Percentiles rank a stretch among this genome's conserved stretches.
phyloP scores from a whole-genome alignment of 306 rosid genomes.

The Cyamopsis tetragonoloba region DNA sequence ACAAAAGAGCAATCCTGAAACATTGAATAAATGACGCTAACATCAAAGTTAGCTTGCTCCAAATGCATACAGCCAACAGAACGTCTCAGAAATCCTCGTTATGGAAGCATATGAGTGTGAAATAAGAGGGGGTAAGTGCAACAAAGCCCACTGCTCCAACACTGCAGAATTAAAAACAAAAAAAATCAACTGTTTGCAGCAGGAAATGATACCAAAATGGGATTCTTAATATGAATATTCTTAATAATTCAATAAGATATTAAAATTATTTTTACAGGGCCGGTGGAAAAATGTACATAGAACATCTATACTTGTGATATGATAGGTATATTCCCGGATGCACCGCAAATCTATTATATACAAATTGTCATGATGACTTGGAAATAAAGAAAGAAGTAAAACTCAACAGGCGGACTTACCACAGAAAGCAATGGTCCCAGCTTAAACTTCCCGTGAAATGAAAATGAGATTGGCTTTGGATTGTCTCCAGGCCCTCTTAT shows the following conservation, averaged over 20 bases:
- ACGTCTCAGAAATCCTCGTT: background rate
- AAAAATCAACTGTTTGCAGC: constrained; percentile 12
- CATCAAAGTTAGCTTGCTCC: constrained; percentile 6
- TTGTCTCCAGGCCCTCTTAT: constrained; percentile 93
- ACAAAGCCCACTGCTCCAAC: constrained; percentile 97
- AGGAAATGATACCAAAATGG: background rate
- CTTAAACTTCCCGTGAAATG: constrained; percentile 80
- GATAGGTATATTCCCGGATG: background rate
- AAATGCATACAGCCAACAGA: background rate
- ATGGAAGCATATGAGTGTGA: constrained; percentile 66
- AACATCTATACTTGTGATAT: background rate
- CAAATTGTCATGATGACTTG: background rate
- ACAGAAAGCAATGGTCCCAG: constrained; percentile 94
- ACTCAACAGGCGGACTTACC: constrained; percentile 44
- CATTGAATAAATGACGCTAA: background rate
- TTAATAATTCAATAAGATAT: background rate
- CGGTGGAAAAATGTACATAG: background rate
- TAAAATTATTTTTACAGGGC: background rate
- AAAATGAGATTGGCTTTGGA: constrained; percentile 73
- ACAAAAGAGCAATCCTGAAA: background rate
- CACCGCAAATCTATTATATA: background rate
- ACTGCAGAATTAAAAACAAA: constrained; percentile 44
- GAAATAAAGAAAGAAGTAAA: background rate
- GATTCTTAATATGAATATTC: background rate
- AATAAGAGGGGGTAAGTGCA: constrained; percentile 87